Evolutionary conservation across 2,329 filamentous ascomycete genomes (phyloP), one percentile per base, ranked within the genome.

Genomic region (Tolypocladium paradoxum): DNA sequence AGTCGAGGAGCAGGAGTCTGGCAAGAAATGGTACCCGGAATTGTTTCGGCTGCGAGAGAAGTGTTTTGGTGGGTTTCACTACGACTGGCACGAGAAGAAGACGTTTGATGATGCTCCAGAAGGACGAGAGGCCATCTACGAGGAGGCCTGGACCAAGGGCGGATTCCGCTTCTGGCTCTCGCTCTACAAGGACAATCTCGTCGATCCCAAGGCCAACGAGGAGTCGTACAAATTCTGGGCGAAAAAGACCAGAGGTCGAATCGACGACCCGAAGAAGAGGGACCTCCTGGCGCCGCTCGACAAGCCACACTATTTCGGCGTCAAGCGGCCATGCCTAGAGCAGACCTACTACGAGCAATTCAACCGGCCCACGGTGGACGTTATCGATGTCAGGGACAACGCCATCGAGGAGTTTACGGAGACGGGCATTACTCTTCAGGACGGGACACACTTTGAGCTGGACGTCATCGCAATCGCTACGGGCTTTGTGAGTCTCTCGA

Each of bases 1-100:
- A 0, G 52, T 49, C 1, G 59, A 63, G 4, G 65, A 65, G 5
- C 65, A 85, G 59, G 67, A 78, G 27, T 60, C 61, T 2, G 62
- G 59, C 24, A 77, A 78, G 58, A 58, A 56, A 8, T 66, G 63
- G 36, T 80, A 81, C 49, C 70, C 68, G 0, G 68, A 76, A 50
- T 68, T 86, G 2, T 85, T 81, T 62, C 67, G 67, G 31, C 65
- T 70, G 35, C 76, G 81, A 2, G 71, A 76, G 59, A 76, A 64
- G 22, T 78, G 65, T 35, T 84, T 82, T 59, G 76, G 73, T 1
- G 82, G 83, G 1, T 83, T 87, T 62, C 64, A 73, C 4, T 85
- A 81, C 56, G 77, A 79, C 57, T 79, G 73, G 59, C 58, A 69
- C 6, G 70, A 82, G 60, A 76, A 75, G 54, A 75, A 76, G 43